Evolutionary conservation across 495 filamentous ascomycete genomes (phyloP).

Genomic region (Jackrogersella minutella): DNA sequence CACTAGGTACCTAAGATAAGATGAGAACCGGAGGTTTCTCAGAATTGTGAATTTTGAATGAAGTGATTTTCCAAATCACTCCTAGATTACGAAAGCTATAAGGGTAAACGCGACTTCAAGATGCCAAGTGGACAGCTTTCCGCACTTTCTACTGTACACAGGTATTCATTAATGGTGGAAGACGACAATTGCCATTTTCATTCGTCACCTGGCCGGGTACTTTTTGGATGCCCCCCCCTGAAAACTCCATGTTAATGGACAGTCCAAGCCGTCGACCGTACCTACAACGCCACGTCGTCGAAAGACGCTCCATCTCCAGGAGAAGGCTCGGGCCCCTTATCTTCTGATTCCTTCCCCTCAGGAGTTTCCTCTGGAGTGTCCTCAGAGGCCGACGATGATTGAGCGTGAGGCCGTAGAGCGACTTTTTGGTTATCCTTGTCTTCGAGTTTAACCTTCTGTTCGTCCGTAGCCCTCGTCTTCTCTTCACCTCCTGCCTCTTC

Average conservation of each 20-base stretch:
- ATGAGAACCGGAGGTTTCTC: too few relatives aligned
- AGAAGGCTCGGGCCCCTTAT: constrained; percentile 49
- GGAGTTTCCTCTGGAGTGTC: constrained; percentile 45
- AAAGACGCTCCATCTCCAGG: constrained; percentile 58
- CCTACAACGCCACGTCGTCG: constrained; percentile 62
- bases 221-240: constrained; percentile 16
- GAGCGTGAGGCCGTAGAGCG: constrained; percentile 47
- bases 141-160: constrained; percentile 27
- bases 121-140: background rate
- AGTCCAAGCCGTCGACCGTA: background rate
- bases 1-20: background rate
- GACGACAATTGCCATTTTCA: constrained; percentile 13
- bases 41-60: too few relatives aligned
- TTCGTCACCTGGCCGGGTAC: constrained; percentile 27
- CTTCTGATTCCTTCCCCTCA: constrained; percentile 47
- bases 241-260: constrained; percentile 30
- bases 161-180: constrained; percentile 23
- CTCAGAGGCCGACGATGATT: constrained; percentile 26
- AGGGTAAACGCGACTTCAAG: background rate
- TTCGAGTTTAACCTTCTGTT: constrained; percentile 65
- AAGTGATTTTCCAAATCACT: background rate
- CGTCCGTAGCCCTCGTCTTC: constrained; percentile 49
- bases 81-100: constrained; percentile 13
- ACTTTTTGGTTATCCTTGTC: constrained; percentile 62
- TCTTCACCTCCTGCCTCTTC: constrained; percentile 45